Percentiles rank a stretch among this genome's conserved stretches.
Conservation (phyloP, 148 eudicot species). For the Dysphania ambrosioides region DNA sequence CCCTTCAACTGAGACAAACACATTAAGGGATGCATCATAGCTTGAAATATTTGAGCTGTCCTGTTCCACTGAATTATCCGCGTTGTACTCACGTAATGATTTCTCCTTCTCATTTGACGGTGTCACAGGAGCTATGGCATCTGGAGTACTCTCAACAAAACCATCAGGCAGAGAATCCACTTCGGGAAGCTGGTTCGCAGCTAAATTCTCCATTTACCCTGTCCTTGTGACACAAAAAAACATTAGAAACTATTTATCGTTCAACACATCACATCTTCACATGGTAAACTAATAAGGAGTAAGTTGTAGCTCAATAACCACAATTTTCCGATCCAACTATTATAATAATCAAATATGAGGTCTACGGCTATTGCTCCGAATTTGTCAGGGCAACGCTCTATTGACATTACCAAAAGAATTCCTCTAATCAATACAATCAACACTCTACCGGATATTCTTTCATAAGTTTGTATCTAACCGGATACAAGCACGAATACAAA, state of each 20-base stretch:
- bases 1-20: slow-evolving; percentile 30
- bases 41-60: slow-evolving; percentile 25
- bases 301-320: neutral
- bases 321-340: neutral
- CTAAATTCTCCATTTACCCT: slow-evolving; percentile 55
- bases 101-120: slow-evolving; percentile 37
- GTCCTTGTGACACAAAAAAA: slow-evolving; percentile 6
- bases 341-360: neutral
- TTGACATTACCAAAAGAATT: neutral
- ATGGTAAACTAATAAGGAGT: neutral
- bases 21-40: slow-evolving; percentile 27
- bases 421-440: neutral
- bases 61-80: slow-evolving; percentile 33
- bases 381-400: neutral
- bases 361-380: neutral
- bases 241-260: neutral
- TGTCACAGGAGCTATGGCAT: slow-evolving; percentile 39
- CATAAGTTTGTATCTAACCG: neutral
- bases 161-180: slow-evolving; percentile 87
- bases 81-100: slow-evolving; percentile 28
- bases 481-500: neutral
- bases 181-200: slow-evolving; percentile 65
- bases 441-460: neutral
- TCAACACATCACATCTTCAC: neutral
- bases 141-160: slow-evolving; percentile 62